Evolutionary conservation across 305 asterid genomes (phyloP), one percentile per base, ranked within the genome.

Genomic region (Fraxinus sp.): DNA sequence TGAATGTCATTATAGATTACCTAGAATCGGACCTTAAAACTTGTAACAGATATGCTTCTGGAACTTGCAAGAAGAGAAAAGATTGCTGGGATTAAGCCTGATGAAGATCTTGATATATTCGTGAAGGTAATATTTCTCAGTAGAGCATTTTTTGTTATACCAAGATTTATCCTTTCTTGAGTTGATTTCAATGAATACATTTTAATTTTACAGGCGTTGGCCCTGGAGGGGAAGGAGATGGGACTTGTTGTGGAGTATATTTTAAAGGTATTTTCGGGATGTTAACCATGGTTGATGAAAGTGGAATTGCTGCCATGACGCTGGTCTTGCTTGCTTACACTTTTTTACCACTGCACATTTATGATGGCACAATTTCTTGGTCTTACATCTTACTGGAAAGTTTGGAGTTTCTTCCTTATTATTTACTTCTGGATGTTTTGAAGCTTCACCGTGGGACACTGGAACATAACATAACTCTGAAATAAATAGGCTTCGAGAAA

Each of bases 1-100:
- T 71, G 30, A 79, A 84, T 81, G 37, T 72, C 84, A 82, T 78
- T 24, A 55, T 84, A 83, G 71, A 49, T 81, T 81, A 78, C 55
- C 80, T 80, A 76, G 83, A 84, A 81, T 62, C 90, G 93, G 89
- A 92, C 80, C 82, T 83, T 79, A 80, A 26, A 70, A 26, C 80
- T 80, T 86, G 87, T 49, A 46, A 81, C 89, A 96, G 99, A 94
- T 83, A 93, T 96, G 99, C 98, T 96, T 88, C 86, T 92, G 92
- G 99, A 95, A 82, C 97, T 95, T 80, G 84, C 93, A 81, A 94
- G 99, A 90, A 90, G 99, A 87, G 99, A 95, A 89, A 95, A 95
- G 86, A 74, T 88, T 77, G 89, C 97, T 80, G 95, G 95, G 82
- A 87, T 89, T 59, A 95, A 93, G 87, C 99, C 99, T 36, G 99